A percentile compares a stretch with the other conserved stretches of the same genome.
Conservation (phyloP, 257 asterid species). For the Solanum rostratum region DNA sequence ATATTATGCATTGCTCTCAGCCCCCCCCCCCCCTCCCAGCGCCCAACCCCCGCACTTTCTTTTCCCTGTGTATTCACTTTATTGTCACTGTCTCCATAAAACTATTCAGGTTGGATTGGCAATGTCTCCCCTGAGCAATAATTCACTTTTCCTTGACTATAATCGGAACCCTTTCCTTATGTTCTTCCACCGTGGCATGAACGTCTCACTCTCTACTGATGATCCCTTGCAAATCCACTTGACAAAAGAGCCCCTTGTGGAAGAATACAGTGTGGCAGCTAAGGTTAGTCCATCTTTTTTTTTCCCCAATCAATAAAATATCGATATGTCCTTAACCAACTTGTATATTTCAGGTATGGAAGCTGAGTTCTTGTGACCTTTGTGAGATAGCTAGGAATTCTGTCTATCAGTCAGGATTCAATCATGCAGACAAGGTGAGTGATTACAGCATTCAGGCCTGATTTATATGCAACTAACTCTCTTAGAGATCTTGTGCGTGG, state of each 20-base stretch:
- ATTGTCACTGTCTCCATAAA: not conserved
- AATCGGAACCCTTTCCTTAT: conserved; percentile 82
- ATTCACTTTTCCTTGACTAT: conserved; percentile 86
- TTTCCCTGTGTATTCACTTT: not conserved
- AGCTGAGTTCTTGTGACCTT: conserved; percentile 91
- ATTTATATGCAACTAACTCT: not conserved
- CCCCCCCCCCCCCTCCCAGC: not conserved
- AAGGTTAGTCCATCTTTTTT: conserved; percentile 29
- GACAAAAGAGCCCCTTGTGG: conserved; percentile 91
- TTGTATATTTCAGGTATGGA: conserved; percentile 64
- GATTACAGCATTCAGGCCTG: not conserved
- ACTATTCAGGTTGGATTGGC: conserved; percentile 78
- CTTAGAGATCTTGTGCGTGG: not conserved
- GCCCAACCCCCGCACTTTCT: no score
- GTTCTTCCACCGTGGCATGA: conserved; percentile 91
- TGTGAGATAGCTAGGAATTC: conserved; percentile 95
- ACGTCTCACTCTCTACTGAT: conserved; percentile 75
- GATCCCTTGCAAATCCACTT: conserved; percentile 93
- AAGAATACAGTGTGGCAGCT: conserved; percentile 96
- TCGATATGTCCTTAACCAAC: not conserved
- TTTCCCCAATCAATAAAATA: not conserved
- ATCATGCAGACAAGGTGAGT: conserved; percentile 75
- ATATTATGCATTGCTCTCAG: not conserved
- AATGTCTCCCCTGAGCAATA: conserved; percentile 95
- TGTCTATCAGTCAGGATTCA: conserved; percentile 89